These are phyloP conservation scores for Tulasnella sp. DNA, from an alignment of 768 basidiomycete species.

Conservation along the genomic window DNA sequence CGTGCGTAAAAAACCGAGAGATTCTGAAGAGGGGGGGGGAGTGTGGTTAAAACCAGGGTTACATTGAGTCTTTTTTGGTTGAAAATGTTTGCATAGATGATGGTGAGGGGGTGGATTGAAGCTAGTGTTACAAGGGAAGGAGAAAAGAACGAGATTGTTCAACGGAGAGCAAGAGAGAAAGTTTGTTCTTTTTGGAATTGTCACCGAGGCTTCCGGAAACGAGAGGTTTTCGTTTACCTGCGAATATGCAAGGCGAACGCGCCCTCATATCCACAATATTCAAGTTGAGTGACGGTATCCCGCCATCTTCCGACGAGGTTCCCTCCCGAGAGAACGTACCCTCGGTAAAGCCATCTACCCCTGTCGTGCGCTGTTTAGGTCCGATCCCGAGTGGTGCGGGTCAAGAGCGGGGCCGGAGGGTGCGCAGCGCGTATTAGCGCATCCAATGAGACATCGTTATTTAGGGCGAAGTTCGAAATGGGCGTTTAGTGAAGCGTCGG, in stretches of 20 bases:
- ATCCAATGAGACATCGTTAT: slow-evolving; percentile 9
- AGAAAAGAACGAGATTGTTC: not conserved
- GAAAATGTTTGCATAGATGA: not conserved
- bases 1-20: not conserved
- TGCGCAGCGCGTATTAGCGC: not conserved
- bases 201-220: not conserved
- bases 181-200: not conserved
- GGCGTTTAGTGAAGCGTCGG: not conserved
- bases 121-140: not conserved
- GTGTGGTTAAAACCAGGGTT: not conserved
- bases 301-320: slow-evolving; percentile 82
- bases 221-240: not conserved
- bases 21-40: not conserved
- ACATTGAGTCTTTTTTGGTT: not conserved
- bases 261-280: slow-evolving; percentile 75
- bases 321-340: slow-evolving; percentile 67
- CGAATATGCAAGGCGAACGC: slow-evolving; percentile 47
- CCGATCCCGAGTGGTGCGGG: not conserved
- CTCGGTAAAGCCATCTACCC: slow-evolving; percentile 82
- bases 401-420: slow-evolving; percentile 32
- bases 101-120: not conserved
- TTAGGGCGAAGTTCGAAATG: not conserved
- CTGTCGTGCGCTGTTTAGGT: slow-evolving; percentile 38
- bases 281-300: slow-evolving; percentile 66
- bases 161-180: not conserved